Evolutionary conservation across 805 yeast species (phyloP).

Genomic region (Ascoidea tarda): DNA sequence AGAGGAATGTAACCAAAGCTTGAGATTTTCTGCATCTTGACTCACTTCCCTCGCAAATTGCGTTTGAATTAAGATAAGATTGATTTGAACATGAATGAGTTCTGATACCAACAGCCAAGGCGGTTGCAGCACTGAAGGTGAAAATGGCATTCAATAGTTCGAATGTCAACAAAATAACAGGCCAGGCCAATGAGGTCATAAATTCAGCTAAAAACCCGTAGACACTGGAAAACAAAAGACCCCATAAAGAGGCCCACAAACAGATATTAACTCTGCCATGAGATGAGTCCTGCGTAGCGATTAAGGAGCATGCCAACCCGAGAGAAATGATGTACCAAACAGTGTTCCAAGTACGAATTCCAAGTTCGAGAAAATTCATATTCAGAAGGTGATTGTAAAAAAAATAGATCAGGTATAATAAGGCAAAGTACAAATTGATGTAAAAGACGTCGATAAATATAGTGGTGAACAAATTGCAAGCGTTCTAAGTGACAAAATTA

Average conservation of each 20-base stretch:
- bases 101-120: slow-evolving; percentile 82
- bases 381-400: slow-evolving; percentile 39
- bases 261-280: slow-evolving; percentile 79
- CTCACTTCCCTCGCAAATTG: slow-evolving; percentile 56
- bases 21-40: slow-evolving; percentile 95
- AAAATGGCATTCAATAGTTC: slow-evolving; percentile 86
- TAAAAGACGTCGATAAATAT: not conserved
- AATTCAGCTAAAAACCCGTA: slow-evolving; percentile 73
- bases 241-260: slow-evolving; percentile 81
- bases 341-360: slow-evolving; percentile 64
- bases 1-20: slow-evolving; percentile 69
- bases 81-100: slow-evolving; percentile 74
- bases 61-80: slow-evolving; percentile 48
- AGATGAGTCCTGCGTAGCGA: slow-evolving; percentile 42
- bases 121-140: slow-evolving; percentile 90
- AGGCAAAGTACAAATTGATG: too few species aligned
- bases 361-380: slow-evolving; percentile 40
- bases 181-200: slow-evolving; percentile 74
- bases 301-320: slow-evolving; percentile 83
- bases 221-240: slow-evolving; percentile 63
- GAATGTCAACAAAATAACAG: slow-evolving; percentile 53
- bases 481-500: not conserved
- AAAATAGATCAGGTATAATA: not conserved
- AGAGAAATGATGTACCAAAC: slow-evolving; percentile 63
- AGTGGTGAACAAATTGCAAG: not conserved